A percentile compares a stretch with the other conserved stretches of the same genome.
These are phyloP conservation scores for Citrus sinensis DNA, from an alignment of 345 rosid species.

Conservation along the genomic window DVS_A1.0 CM039164.1:1584001-1584500, in stretches of 20 bases:
- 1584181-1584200: background rate
- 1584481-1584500: conserved; percentile 32
- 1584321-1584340: conserved; percentile 89
- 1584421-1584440: too few species aligned
- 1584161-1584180: background rate
- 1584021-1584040: too few species aligned
- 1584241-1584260: conserved; percentile 70
- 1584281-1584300: conserved; percentile 91
- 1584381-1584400: conserved; percentile 81
- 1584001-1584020: background rate
- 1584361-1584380: conserved; percentile 74
- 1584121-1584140: too few species aligned
- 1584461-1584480: background rate
- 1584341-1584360: conserved; percentile 64
- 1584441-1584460: background rate
- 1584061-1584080: too few species aligned
- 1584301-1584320: conserved; percentile 84
- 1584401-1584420: conserved; percentile 41
- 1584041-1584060: too few species aligned
- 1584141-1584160: background rate
- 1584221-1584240: conserved; percentile 65
- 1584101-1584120: too few species aligned
- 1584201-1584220: background rate
- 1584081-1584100: too few species aligned
- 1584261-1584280: conserved; percentile 94